These are phyloP conservation scores for Encephalitozoon intestinalis DNA, from an alignment of 371 early-diverging fungal genomes.

Conservation along the genomic window DNA sequence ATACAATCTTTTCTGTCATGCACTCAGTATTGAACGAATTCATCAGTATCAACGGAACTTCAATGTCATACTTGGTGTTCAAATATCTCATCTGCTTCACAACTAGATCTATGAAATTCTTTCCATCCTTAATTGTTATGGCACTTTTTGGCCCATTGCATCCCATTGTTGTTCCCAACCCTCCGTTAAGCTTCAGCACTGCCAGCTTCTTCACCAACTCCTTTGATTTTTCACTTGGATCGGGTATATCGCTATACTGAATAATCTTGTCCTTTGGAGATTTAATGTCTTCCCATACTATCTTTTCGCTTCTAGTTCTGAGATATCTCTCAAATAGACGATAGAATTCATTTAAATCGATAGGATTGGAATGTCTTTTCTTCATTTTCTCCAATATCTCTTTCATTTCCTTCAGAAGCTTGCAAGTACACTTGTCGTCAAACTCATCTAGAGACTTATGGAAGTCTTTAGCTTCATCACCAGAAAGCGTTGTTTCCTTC, in stretches of 20 bases:
- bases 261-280: slow-evolving; percentile 56
- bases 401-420: slow-evolving; percentile 48
- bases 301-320: slow-evolving; percentile 44
- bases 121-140: slow-evolving; percentile 89
- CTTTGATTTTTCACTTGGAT: slow-evolving; percentile 4
- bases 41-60: slow-evolving; percentile 94
- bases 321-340: slow-evolving; percentile 56
- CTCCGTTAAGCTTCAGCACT: slow-evolving; percentile 95
- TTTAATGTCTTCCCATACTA: slow-evolving; percentile 57
- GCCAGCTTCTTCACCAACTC: slow-evolving; percentile 74
- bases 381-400: slow-evolving; percentile 44
- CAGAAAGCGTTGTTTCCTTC: background rate
- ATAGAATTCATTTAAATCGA: slow-evolving; percentile 52
- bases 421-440: slow-evolving; percentile 39
- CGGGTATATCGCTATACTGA: slow-evolving; percentile 33
- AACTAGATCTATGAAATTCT: slow-evolving; percentile 93
- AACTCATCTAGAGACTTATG: background rate
- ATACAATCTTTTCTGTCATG: slow-evolving; percentile 85
- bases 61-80: slow-evolving; percentile 73
- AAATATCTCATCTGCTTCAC: slow-evolving; percentile 94
- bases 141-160: slow-evolving; percentile 95
- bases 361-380: slow-evolving; percentile 24
- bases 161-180: slow-evolving; percentile 98
- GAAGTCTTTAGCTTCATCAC: background rate
- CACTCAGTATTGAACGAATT: slow-evolving; percentile 98